Evolutionary conservation across 805 yeast species (phyloP).

Genomic region (Lachancea fermentati): DNA sequence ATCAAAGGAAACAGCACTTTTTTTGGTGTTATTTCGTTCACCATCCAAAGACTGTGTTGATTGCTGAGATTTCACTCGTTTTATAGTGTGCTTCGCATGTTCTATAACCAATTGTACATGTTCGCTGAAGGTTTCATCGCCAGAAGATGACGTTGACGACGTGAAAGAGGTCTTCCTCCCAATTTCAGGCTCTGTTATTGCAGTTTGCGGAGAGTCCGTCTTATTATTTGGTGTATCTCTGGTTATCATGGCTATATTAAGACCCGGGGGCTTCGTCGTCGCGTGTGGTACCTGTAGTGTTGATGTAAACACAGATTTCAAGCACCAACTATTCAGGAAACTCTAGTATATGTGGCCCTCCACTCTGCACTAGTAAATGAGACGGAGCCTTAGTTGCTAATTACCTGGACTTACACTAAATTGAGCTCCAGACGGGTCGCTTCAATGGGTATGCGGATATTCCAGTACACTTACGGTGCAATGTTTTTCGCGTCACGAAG

Average conservation of each 20-base stretch:
- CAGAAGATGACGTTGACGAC: conserved; percentile 1
- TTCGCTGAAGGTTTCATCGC: conserved; percentile 5
- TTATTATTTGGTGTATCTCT: neutral
- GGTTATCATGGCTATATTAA: neutral
- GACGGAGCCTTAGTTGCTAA: no score
- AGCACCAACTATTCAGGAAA: neutral
- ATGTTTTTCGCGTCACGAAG: neutral
- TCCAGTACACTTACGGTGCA: no score
- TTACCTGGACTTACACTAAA: no score
- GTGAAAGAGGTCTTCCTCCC: conserved; percentile 2
- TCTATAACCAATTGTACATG: conserved; percentile 8
- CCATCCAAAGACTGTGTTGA: neutral
- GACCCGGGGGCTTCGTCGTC: neutral
- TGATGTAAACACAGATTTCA: neutral
- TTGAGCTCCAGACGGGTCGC: no score
- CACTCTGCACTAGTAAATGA: no score
- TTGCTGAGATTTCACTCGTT: conserved; percentile 3
- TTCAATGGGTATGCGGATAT: neutral
- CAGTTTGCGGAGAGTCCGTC: neutral
- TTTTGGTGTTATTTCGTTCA: neutral
- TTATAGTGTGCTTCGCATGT: conserved; percentile 4
- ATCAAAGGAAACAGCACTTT: neutral
- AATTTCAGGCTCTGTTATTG: neutral
- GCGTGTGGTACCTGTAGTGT: neutral
- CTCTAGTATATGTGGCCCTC: no score